Conservation (phyloP, 163 green algal species). For the Chlamydomonas reinhardtii region DNA sequence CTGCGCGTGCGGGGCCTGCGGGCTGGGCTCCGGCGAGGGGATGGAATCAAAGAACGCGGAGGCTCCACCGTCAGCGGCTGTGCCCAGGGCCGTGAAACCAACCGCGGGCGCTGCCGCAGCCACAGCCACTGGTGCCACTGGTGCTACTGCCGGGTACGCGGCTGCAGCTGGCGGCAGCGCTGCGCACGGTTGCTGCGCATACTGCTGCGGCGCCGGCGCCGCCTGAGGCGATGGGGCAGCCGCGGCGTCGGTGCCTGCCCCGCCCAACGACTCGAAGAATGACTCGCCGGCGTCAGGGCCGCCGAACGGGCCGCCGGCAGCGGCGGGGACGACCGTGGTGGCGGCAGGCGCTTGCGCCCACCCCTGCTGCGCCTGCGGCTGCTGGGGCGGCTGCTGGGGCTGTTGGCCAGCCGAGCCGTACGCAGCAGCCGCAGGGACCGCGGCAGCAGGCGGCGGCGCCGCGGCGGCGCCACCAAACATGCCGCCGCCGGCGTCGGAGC, state of each 20-base stretch:
- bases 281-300: neutral
- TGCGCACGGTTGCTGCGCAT: neutral
- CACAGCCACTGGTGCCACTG: neutral
- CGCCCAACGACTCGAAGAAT: conserved; percentile 22
- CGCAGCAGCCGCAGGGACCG: too few relatives aligned
- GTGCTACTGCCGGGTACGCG: too few relatives aligned
- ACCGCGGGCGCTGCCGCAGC: neutral
- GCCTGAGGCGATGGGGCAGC: neutral
- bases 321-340: neutral
- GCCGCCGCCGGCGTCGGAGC: too few relatives aligned
- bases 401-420: neutral
- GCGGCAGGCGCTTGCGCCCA: neutral
- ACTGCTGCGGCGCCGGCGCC: neutral
- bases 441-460: too few relatives aligned
- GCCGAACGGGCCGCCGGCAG: neutral
- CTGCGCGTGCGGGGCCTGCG: neutral
- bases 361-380: neutral
- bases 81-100: neutral
- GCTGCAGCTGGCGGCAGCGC: neutral
- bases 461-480: neutral
- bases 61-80: neutral
- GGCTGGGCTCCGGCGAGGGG: too few relatives aligned
- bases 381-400: neutral
- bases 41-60: neutral
- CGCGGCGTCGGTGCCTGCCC: too few relatives aligned